Base-by-base conservation (phyloP, 768 basidiomycete species). In the Filobasidium floriforme region DNA sequence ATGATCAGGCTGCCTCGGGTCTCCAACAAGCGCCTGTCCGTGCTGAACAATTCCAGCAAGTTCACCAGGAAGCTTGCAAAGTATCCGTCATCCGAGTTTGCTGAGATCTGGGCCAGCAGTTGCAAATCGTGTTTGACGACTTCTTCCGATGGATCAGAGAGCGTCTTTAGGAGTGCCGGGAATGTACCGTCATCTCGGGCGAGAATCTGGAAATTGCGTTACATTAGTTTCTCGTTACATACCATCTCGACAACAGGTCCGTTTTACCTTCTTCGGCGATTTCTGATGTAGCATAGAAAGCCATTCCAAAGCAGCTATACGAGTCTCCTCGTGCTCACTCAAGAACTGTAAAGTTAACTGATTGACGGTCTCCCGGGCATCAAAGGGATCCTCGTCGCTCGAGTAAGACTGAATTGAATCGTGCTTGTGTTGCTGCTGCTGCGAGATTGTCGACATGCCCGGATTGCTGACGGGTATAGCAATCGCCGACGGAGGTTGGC, bases 241-340 rank as follows among this genome's bases (percentile, higher is more conserved):
- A 46, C 72, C 19, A 64, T 24, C 28, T 51, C 55, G 60, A 43
- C 32, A 37, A 9, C 32, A 37, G 61, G 22, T 37, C 61, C 26
- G 12, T 62, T 74, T 55, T 68, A 89, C 92, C 85, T 94, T 94
- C 80, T 88, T 90, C 0, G 96, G 96, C 14, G 92, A 92, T 74
- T 98, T 97, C 76, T 93, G 89, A 79, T 99, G 96, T 61, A 99
- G 80, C 96, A 99, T 99, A 65, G 96, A 87, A 44, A 99, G 81
- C 96, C 96, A 99, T 79, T 94, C 93, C 72, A 99, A 78, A 1
- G 94, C 92, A 29, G 92, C 92, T 6, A 98, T 90, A 59, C 93
- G 82, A 0, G 96, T 98, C 74, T 97, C 92, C 75, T 96, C 94
- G 71, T 90, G 92, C 79, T 99, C 94, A 78, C 89, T 92, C 79